These are phyloP conservation scores for Alternaria angustiovoidea DNA, from an alignment of 2,329 filamentous ascomycete genomes.

Conservation along the genomic window DNA sequence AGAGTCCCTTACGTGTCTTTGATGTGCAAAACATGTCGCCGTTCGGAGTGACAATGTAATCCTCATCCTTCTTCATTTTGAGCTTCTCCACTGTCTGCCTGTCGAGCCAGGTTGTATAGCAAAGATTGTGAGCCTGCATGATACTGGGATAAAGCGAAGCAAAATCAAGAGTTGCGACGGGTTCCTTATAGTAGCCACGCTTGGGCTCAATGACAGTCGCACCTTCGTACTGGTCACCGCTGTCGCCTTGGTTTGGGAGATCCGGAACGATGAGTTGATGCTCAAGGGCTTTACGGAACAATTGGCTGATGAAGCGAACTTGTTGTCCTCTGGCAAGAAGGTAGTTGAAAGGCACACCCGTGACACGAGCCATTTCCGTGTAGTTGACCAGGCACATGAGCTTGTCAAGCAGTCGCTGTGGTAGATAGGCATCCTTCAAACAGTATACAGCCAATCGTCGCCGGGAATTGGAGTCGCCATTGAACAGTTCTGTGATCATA, in stretches of 20 bases:
- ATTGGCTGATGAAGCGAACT: slow-evolving; percentile 95
- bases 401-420: slow-evolving; percentile 94
- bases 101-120: slow-evolving; percentile 92
- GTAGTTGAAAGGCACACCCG: slow-evolving; percentile 96
- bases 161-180: slow-evolving; percentile 97
- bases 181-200: slow-evolving; percentile 92
- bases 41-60: slow-evolving; percentile 96
- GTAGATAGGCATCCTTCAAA: slow-evolving; percentile 95
- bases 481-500: slow-evolving; percentile 98
- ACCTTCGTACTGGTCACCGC: slow-evolving; percentile 93
- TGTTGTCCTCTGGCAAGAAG: slow-evolving; percentile 92
- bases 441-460: slow-evolving; percentile 94
- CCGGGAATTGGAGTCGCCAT: slow-evolving; percentile 91
- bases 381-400: slow-evolving; percentile 98
- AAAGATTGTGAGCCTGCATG: slow-evolving; percentile 98
- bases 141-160: slow-evolving; percentile 98
- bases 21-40: slow-evolving; percentile 90
- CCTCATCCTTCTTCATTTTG: slow-evolving; percentile 81
- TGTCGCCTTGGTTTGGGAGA: slow-evolving; percentile 68
- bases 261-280: slow-evolving; percentile 96
- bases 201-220: slow-evolving; percentile 97
- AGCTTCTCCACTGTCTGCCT: slow-evolving; percentile 79
- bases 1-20: slow-evolving; percentile 87
- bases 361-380: slow-evolving; percentile 99
- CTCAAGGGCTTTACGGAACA: slow-evolving; percentile 93